Percentiles rank a stretch among this genome's conserved stretches.
phyloP scores from a whole-genome alignment of 257 asterid genomes.

The Solanum tarijense region DNA sequence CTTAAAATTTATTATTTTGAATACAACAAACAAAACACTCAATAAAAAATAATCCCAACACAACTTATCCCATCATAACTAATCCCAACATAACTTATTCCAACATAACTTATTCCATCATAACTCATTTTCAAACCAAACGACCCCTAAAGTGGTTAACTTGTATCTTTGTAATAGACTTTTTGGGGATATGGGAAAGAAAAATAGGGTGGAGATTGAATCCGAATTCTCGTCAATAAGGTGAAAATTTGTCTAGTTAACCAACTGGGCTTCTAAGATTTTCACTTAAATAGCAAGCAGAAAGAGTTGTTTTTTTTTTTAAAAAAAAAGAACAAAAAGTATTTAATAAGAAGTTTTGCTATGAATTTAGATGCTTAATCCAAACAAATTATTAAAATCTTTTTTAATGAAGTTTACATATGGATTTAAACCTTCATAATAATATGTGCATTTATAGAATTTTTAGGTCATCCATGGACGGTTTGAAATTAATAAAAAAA shows the following conservation, averaged over 20 bases:
- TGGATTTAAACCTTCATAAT: not conserved
- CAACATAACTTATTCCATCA: too few species aligned
- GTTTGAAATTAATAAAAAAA: not conserved
- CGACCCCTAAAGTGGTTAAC: not conserved
- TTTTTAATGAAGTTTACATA: not conserved
- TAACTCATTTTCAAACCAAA: too few species aligned
- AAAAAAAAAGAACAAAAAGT: not conserved
- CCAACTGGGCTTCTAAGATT: accelerated
- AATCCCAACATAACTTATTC: too few species aligned
- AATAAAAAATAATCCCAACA: too few species aligned
- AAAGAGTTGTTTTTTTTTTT: too few species aligned
- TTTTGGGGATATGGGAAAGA: not conserved
- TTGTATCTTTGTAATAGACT: too few species aligned
- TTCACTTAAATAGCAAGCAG: too few species aligned
- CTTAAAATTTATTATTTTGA: too few species aligned
- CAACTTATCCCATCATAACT: too few species aligned
- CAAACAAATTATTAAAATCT: too few species aligned
- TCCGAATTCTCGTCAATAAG: accelerated
- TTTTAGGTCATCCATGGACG: not conserved
- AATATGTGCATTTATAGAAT: not conserved
- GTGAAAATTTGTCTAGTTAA: too few species aligned
- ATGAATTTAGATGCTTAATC: not conserved
- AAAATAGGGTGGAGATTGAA: not conserved
- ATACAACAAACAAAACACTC: too few species aligned
- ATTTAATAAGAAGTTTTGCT: not conserved